Conservation (phyloP, 805 yeast species). For the Barnettozyma pratensis region DNA sequence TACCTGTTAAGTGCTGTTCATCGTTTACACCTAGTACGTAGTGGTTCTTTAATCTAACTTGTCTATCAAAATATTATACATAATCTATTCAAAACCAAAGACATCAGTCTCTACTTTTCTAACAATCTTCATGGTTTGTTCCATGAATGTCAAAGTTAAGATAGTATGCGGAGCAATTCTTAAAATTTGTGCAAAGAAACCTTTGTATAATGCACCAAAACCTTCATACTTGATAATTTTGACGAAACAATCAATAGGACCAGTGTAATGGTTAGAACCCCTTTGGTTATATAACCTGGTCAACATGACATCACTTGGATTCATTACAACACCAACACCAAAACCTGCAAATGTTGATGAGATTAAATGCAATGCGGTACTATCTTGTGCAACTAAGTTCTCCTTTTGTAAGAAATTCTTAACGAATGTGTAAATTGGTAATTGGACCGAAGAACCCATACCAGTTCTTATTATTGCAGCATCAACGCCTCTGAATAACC, state of each 20-base stretch:
- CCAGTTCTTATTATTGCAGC: conserved; percentile 95
- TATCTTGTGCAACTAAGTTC: conserved; percentile 22
- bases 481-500: conserved; percentile 85
- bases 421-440: conserved; percentile 81
- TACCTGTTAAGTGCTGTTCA: too few species aligned
- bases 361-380: conserved; percentile 63
- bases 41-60: too few species aligned
- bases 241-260: conserved; percentile 82
- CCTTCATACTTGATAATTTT: conserved; percentile 87
- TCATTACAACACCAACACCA: conserved; percentile 94
- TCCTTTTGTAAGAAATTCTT: conserved; percentile 57
- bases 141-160: conserved; percentile 88
- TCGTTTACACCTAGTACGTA: too few species aligned
- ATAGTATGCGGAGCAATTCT: conserved; percentile 96
- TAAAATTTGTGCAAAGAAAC: conserved; percentile 87
- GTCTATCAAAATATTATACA: too few species aligned
- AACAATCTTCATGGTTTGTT: conserved; percentile 74
- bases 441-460: conserved; percentile 91
- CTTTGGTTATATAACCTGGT: conserved; percentile 95
- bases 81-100: conserved; percentile 1
- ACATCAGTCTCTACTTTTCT: conserved; percentile 28
- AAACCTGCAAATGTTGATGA: conserved; percentile 79
- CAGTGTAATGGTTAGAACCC: conserved; percentile 70
- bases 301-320: conserved; percentile 94
- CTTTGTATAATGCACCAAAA: conserved; percentile 83